Base-by-base conservation (phyloP, 1,284 basidiomycete species). In the Boletus mariae region DNA sequence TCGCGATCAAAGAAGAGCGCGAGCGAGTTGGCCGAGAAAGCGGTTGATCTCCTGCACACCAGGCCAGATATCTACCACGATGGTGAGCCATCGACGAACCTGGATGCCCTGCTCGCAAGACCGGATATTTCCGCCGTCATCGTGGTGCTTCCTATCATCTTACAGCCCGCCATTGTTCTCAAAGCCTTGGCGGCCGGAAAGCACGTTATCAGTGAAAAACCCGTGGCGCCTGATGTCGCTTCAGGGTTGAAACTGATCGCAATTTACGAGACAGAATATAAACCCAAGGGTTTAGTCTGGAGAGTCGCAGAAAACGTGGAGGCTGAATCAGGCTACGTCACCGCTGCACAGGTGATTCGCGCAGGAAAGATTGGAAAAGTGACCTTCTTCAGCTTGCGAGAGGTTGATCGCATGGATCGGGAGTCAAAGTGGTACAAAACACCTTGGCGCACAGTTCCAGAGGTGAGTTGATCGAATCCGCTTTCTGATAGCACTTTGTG, bases 191-290 rank as follows among this genome's bases (percentile, higher is more conserved):
- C 73, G 11, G 85, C 87, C 0, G 90, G 91, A 23, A 94, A 94
- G 71, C 88, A 93, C 62, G 90, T 94, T 47, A 68, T 94, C 52
- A 87, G 85, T 68, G 87, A 93, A 75, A 94, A 94, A 65, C 92
- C 92, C 6, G 77, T 94, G n/a, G 89, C 83, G 1, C 76, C 83
- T 37, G 83, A 87, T 60, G 83, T 93, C 31, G 74, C 75, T 34
- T 71, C 74, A 3, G 92, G 87, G 1, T 69, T 80, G 44, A 72
- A 74, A 54, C 75, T 93, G 34, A 84, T 94, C 63, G 73, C 77
- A 41, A 76, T 75, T 49, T 94, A 90, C 65, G 80, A 90, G 61
- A 66, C 67, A 45, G 67, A 71, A 35, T 92, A 83, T 72, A 82
- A 83, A 68, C 75, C 79, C 4, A 84, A 85, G 65, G 88, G 86